phyloP scores from a whole-genome alignment of 768 basidiomycete species.

The Boletus eberwhitei region DNA sequence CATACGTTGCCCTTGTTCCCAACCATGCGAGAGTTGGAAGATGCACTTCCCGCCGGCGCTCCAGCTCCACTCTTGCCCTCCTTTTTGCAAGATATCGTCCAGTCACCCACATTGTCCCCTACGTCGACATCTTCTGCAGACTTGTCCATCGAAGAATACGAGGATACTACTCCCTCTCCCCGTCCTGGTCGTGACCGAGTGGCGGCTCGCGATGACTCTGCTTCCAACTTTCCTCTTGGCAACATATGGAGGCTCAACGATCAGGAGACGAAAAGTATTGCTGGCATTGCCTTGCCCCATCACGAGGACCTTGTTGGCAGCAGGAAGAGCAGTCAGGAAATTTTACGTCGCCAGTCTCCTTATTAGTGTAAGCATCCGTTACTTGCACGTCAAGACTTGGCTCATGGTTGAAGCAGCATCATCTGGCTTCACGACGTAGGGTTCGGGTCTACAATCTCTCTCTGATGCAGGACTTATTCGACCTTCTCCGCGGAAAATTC shows the following conservation, averaged over 20 bases:
- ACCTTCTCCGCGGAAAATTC: slow-evolving; percentile 20
- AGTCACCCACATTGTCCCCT: slow-evolving; percentile 63
- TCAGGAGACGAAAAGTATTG: slow-evolving; percentile 59
- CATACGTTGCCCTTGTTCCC: slow-evolving; percentile 40
- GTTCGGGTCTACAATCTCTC: background rate
- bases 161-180: slow-evolving; percentile 35
- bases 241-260: slow-evolving; percentile 76
- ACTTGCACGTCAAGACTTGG: background rate
- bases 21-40: slow-evolving; percentile 23
- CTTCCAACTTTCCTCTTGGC: slow-evolving; percentile 31
- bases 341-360: slow-evolving; percentile 28
- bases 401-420: background rate
- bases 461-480: slow-evolving; percentile 6
- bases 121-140: slow-evolving; percentile 66
- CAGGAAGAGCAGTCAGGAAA: slow-evolving; percentile 40
- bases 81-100: slow-evolving; percentile 72
- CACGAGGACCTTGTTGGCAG: slow-evolving; percentile 38
- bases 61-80: slow-evolving; percentile 65
- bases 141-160: slow-evolving; percentile 56
- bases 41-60: slow-evolving; percentile 28
- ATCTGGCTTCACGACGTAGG: background rate
- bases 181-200: slow-evolving; percentile 28
- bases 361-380: slow-evolving; percentile 15
- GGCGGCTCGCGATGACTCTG: slow-evolving; percentile 26
- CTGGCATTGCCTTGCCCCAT: slow-evolving; percentile 47